Percentiles rank a stretch among this genome's conserved stretches.
Conservation (phyloP, 2,329 filamentous ascomycete species). For the Ophiocordyceps camponoti-floridani region DNA sequence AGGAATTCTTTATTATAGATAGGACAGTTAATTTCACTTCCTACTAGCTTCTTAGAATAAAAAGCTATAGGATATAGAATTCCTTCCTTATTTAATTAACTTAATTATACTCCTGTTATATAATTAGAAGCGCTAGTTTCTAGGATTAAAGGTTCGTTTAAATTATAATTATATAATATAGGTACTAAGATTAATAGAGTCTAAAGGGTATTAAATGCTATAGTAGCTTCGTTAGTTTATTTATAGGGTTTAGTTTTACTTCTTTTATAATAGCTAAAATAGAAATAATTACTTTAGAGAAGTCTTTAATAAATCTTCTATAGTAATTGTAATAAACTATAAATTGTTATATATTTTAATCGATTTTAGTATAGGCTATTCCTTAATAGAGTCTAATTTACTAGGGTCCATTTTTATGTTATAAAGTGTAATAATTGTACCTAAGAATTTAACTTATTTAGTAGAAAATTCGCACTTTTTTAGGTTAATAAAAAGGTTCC, state of each 20-base stretch:
- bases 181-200: too few relatives aligned
- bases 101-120: constrained; percentile 1
- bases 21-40: constrained; percentile 6
- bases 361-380: too few relatives aligned
- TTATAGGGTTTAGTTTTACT: too few relatives aligned
- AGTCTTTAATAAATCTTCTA: neutral
- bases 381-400: too few relatives aligned
- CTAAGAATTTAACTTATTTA: neutral
- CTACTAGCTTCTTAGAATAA: constrained; percentile 3
- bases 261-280: too few relatives aligned
- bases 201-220: too few relatives aligned
- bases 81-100: constrained; percentile 3
- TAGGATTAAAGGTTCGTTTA: neutral
- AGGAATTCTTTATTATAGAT: constrained; percentile 10
- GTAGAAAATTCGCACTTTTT: constrained; percentile 1
- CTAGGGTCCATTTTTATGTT: too few relatives aligned
- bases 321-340: neutral
- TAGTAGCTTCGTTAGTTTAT: too few relatives aligned
- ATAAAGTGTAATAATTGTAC: too few relatives aligned
- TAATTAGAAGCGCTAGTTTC: neutral
- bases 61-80: constrained; percentile 4
- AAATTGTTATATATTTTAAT: neutral
- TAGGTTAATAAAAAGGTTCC: constrained; percentile 1
- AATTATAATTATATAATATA: too few relatives aligned
- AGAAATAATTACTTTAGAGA: neutral